Base-by-base conservation (phyloP, 306 rosid genomes). In the Carpinus viminea region DNA sequence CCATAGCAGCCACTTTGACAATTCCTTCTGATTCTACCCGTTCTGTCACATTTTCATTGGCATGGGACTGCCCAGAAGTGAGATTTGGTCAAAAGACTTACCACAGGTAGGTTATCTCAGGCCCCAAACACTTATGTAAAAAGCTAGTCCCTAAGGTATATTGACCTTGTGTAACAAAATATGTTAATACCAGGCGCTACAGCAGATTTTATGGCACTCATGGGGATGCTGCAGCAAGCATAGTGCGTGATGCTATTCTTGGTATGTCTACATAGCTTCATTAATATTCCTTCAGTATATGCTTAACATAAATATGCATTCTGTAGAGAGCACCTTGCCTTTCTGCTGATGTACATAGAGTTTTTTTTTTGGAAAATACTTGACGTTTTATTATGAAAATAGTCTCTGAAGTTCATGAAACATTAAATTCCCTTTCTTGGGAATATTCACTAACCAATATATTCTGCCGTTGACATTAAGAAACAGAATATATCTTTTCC, bases 61-160 rank as follows among this genome's bases (percentile, higher is more conserved):
- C 97, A 78, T 94, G 98, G 98, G 96, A 88, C 83, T 89, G 93
- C 84, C 98, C 98, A 62, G 97, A 91, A 86, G 83, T 86, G 68
- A 89, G 82, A 79, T 93, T 94, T 81, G 73, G 84, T 64, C 93
- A 91, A 76, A 88, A 81, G 82, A 85, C 85, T 51, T 92, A 91
- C 81, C 80, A 89, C 90, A 91, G 91, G 98, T 94, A 75, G 81
- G 95, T 83, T 81, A 70, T 75, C 76, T 5, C 28, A 66, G 72
- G 26, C 72, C 51, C 24, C 24, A 9, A 38, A n/a, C 72, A 66
- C 51, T 16, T 18, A 12, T 17, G 50, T 1, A 41, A 4, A 66
- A 66, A 38, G 28, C 15, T 18, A 41, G 72, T 66, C 51, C 51
- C 47, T 66, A 41, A 41, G 9, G 51, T 18, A 18, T 18, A 66